Evolutionary conservation across 2,329 filamentous ascomycete genomes (phyloP).

Genomic region (Trichocomaceae sp.): DNA sequence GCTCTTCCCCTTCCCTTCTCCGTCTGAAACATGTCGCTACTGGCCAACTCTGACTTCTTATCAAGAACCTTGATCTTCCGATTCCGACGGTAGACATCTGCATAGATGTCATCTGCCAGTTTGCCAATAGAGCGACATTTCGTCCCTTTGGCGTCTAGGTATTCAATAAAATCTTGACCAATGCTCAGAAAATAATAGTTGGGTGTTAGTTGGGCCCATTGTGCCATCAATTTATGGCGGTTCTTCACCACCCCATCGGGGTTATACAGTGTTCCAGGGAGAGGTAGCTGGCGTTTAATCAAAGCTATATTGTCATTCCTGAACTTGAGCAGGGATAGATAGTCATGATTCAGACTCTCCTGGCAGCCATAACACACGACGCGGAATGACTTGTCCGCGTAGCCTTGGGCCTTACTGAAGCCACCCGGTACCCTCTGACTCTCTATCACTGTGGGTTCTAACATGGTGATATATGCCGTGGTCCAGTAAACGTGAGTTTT

Average conservation of each 20-base stretch:
- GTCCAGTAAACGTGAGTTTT: conserved; percentile 6
- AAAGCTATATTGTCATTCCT: conserved; percentile 48
- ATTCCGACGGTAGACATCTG: not conserved
- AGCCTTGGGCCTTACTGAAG: conserved; percentile 19
- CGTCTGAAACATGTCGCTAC: conserved; percentile 42
- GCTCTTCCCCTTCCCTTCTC: conserved; percentile 22
- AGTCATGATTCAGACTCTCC: conserved; percentile 47
- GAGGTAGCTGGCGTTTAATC: conserved; percentile 43
- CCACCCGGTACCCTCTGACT: not conserved
- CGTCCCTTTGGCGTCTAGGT: not conserved
- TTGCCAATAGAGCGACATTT: conserved; percentile 3
- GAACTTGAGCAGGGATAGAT: conserved; percentile 58
- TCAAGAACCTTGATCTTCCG: conserved; percentile 3
- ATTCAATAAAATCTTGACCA: not conserved
- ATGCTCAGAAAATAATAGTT: conserved; percentile 1
- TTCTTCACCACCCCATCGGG: conserved; percentile 39
- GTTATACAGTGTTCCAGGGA: conserved; percentile 62
- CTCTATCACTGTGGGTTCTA: not conserved
- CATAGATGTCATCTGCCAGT: conserved; percentile 2
- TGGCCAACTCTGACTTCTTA: conserved; percentile 31
- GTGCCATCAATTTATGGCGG: not conserved
- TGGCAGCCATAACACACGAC: conserved; percentile 47
- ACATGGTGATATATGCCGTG: not conserved
- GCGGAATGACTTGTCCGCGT: conserved; percentile 41
- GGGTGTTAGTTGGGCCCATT: conserved; percentile 4